Evolutionary conservation across 352 stramenopile species (phyloP).

Genomic region (Pythium myriotylum): DNA sequence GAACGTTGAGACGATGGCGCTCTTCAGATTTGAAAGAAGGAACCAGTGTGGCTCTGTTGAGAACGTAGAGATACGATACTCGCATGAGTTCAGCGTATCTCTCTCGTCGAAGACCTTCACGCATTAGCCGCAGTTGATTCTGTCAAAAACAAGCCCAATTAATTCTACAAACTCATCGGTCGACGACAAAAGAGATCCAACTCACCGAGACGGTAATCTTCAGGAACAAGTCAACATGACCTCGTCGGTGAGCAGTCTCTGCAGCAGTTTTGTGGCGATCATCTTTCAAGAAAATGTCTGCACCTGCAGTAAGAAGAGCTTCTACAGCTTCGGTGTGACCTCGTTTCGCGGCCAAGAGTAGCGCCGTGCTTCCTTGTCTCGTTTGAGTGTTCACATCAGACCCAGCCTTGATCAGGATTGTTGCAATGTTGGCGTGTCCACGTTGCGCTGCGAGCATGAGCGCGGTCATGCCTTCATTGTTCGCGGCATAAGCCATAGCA

Average conservation of each 20-base stretch:
- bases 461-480: constrained; percentile 90
- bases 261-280: constrained; percentile 86
- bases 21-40: constrained; percentile 46
- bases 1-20: constrained; percentile 44
- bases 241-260: constrained; percentile 78
- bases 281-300: constrained; percentile 88
- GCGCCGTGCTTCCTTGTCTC: constrained; percentile 82
- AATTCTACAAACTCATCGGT: not conserved
- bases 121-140: constrained; percentile 85
- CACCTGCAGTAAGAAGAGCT: constrained; percentile 74
- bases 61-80: constrained; percentile 70
- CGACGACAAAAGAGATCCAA: not conserved
- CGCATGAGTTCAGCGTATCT: constrained; percentile 75
- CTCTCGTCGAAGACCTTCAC: constrained; percentile 66
- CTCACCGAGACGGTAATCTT: constrained; percentile 81
- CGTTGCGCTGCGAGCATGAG: constrained; percentile 86
- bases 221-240: constrained; percentile 81
- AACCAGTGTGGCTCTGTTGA: constrained; percentile 50
- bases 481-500: constrained; percentile 70
- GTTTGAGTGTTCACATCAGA: constrained; percentile 90
- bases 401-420: constrained; percentile 76
- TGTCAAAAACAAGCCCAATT: constrained; percentile 7
- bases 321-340: constrained; percentile 80
- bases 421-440: constrained; percentile 80
- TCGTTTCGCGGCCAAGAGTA: constrained; percentile 81